These are phyloP conservation scores for Phaseolus coccineus DNA, from an alignment of 331 rosid genomes.

Conservation along the genomic window DNA sequence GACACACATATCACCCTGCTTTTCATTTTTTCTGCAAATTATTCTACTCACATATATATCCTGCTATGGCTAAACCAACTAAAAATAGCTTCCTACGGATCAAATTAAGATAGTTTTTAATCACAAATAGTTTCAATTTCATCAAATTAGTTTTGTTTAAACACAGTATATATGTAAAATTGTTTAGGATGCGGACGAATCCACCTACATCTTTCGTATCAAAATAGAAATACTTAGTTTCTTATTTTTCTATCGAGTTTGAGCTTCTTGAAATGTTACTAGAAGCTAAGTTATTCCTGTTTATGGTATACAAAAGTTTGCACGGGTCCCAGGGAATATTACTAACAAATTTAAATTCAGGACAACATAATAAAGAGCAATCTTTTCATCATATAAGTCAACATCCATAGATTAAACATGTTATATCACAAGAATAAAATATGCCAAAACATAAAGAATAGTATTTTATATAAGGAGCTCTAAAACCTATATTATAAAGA, in stretches of 20 bases:
- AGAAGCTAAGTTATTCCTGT: background rate
- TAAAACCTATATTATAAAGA: background rate
- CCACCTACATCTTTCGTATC: too few species aligned
- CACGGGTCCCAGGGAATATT: slow-evolving; percentile 4
- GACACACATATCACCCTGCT: slow-evolving; percentile 21
- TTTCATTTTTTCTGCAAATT: background rate
- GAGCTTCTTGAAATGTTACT: background rate
- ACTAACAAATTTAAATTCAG: background rate
- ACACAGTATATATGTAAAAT: too few species aligned
- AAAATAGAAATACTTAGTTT: background rate
- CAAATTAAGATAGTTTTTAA: too few species aligned
- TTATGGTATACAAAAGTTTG: background rate
- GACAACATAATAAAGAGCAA: background rate
- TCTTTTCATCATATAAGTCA: background rate
- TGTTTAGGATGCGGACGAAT: too few species aligned
- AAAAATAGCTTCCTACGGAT: too few species aligned
- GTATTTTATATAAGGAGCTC: background rate
- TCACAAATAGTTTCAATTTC: too few species aligned
- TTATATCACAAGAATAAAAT: slow-evolving; percentile 1
- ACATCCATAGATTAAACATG: slow-evolving; percentile 6
- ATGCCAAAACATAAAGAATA: background rate
- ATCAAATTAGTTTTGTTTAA: too few species aligned
- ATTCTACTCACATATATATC: too few species aligned
- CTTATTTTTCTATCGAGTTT: background rate
- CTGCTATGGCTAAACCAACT: too few species aligned